Percentiles rank a stretch among this genome's conserved stretches.
These are phyloP conservation scores for Taiozyma sp. DNA, from an alignment of 1,139 yeast genomes.

Conservation along the genomic window DNA sequence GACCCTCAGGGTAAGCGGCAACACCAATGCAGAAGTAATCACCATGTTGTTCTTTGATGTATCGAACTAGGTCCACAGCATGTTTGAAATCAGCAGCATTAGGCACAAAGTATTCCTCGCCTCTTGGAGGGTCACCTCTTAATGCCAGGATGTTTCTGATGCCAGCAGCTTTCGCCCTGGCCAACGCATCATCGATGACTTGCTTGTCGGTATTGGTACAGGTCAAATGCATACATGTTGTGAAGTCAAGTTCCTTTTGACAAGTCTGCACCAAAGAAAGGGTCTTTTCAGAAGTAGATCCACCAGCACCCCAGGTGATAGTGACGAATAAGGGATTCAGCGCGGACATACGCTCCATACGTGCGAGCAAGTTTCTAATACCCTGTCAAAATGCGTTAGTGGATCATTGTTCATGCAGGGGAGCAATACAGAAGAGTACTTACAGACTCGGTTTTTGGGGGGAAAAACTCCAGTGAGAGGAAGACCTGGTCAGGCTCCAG, in stretches of 20 bases:
- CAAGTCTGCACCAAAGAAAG: conserved; percentile 78
- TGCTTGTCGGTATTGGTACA: conserved; percentile 87
- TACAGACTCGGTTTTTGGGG: conserved; percentile 84
- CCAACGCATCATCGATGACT: conserved; percentile 75
- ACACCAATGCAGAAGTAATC: conserved; percentile 84
- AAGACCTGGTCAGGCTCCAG: conserved; percentile 53
- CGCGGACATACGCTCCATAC: conserved; percentile 85
- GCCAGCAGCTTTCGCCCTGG: conserved; percentile 68
- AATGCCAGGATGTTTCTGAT: conserved; percentile 85
- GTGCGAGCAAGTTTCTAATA: conserved; percentile 72
- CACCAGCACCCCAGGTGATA: conserved; percentile 99
- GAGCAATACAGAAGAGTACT: conserved; percentile 13
- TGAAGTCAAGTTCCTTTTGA: conserved; percentile 68
- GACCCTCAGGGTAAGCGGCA: conserved; percentile 97
- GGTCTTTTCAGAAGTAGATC: conserved; percentile 85
- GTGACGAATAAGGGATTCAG: conserved; percentile 87
- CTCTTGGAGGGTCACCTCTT: conserved; percentile 95
- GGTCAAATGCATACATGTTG: conserved; percentile 91
- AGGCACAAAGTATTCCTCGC: conserved; percentile 59
- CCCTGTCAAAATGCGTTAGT: conserved; percentile 38
- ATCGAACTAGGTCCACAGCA: conserved; percentile 80
- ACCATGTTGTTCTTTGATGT: conserved; percentile 66
- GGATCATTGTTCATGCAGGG: conserved; percentile 1
- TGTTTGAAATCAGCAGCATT: conserved; percentile 41
- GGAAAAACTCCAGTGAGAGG: conserved; percentile 92